Percentiles rank a stretch among this genome's conserved stretches.
phyloP scores from a whole-genome alignment of 768 basidiomycete genomes.

The Mycena metata region DNA sequence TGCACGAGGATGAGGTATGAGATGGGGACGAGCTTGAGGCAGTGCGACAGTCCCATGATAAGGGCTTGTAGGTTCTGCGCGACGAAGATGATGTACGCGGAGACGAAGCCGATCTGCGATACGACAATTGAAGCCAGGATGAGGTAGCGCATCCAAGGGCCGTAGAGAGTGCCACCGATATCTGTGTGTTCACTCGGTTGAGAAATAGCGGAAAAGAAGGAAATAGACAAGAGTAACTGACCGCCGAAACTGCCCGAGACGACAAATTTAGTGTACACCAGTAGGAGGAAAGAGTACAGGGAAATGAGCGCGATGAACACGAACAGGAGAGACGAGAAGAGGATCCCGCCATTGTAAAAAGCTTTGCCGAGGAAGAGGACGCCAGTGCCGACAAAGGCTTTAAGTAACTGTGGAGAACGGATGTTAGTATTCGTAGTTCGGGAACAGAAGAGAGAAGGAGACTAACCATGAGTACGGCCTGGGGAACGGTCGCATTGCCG shows the following conservation, averaged over 20 bases:
- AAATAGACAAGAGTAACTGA: constrained; percentile 47
- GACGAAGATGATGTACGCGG: constrained; percentile 96
- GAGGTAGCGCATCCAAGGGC: constrained; percentile 91
- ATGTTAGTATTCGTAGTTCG: constrained; percentile 1
- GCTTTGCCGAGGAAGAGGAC: constrained; percentile 96
- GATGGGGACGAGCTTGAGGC: constrained; percentile 74
- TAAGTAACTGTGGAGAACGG: constrained; percentile 73
- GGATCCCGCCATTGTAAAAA: constrained; percentile 96
- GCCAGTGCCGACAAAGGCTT: constrained; percentile 96
- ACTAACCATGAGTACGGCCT: constrained; percentile 93
- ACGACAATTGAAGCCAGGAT: constrained; percentile 90
- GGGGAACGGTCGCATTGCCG: constrained; percentile 91
- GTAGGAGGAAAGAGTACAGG: constrained; percentile 91
- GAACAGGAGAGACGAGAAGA: constrained; percentile 88
- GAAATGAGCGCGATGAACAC: constrained; percentile 88
- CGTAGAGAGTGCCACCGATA: constrained; percentile 93
- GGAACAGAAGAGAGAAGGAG: background rate
- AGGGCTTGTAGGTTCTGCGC: constrained; percentile 93
- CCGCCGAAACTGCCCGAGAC: constrained; percentile 96
- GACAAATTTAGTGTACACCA: constrained; percentile 88
- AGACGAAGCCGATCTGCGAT: constrained; percentile 91
- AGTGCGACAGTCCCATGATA: constrained; percentile 83
- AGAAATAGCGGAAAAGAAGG: background rate
- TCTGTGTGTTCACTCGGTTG: constrained; percentile 60
- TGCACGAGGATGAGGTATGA: constrained; percentile 88